Base-by-base conservation (phyloP, 768 basidiomycete species). In the Pisolithus microcarpus region DNA sequence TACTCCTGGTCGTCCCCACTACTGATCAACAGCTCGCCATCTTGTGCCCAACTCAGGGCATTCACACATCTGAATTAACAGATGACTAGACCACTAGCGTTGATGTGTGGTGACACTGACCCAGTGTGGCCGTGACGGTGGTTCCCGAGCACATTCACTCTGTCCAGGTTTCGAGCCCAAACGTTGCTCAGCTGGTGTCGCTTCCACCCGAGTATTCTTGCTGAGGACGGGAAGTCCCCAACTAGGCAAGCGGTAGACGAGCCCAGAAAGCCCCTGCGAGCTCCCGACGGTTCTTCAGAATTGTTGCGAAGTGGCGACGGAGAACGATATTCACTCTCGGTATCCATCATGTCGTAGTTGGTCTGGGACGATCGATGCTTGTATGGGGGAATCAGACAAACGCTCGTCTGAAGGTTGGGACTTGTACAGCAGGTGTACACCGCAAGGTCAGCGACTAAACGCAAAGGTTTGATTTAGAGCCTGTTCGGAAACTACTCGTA, bases 1-100 rank as follows among this genome's bases (percentile, higher is more conserved):
- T 50, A 78, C 79, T 84, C 85, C 39, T 75, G 80, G 61, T 90
- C 87, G 60, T 90, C 88, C 19, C 87, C 85, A 19, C 80, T 83
- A 56, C 77, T 84, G 18, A 91, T 63, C 38, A 90, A 70, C 15
- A 85, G 54, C 50, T 81, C 75, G 2, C 86, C 87, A 49, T 79
- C 74, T 44, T 70, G 70, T 2, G 84, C 79, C 87, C 87, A 90
- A 53, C 79, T 82, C 34, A 89, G 58, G 30, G 87, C 84, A 60
- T 90, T 91, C 28, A 87, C 85, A 56, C 87, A 89, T 49, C 85
- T 87, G 47, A n/a, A 19, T 53, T 19, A 7, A 36, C n/a, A n/a
- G n/a, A 18, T 18, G 9, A n/a, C 40, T 9, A 38, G 23, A 30
- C 11, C 28, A 16, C 21, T 18, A n/a, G 18, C 10, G 21, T 18